Percentiles rank a stretch among this genome's conserved stretches.
Conservation (phyloP, 305 asterid genomes). For the Fraxinus sp. region DNA sequence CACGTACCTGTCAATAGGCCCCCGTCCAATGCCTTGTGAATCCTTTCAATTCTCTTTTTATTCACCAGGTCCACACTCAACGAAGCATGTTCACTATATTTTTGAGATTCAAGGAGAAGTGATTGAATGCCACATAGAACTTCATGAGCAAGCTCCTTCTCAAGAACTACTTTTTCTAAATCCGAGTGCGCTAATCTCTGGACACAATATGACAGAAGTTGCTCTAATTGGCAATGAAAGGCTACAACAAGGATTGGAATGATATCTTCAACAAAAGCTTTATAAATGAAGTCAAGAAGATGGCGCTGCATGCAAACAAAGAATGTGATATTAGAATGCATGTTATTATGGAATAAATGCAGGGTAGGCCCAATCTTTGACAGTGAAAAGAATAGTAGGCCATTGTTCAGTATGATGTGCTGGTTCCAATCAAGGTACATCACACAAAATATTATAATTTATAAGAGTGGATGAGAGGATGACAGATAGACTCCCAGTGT, state of each 20-base stretch:
- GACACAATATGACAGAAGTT: constrained; percentile 48
- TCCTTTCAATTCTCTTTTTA: constrained; percentile 54
- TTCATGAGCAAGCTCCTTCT: constrained; percentile 61
- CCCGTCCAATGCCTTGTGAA: constrained; percentile 61
- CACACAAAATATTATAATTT: not conserved
- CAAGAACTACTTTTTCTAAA: constrained; percentile 45
- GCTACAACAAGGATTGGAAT: constrained; percentile 65
- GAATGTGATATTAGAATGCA: not conserved
- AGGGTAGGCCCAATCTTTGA: not conserved
- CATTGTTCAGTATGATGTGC: not conserved
- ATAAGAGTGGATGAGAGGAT: not conserved
- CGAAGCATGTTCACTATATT: constrained; percentile 36
- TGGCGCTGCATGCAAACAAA: constrained; percentile 43
- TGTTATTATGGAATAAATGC: not conserved
- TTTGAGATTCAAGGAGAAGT: constrained; percentile 37
- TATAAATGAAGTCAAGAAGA: constrained; percentile 58
- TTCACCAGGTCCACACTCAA: constrained; percentile 38
- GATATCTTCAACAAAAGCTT: constrained; percentile 61
- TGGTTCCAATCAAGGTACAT: not conserved
- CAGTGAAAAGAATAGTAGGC: not conserved
- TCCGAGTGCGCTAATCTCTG: constrained; percentile 51
- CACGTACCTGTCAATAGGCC: constrained; percentile 91
- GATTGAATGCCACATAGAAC: constrained; percentile 36
- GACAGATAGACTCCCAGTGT: not conserved
- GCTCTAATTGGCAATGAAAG: constrained; percentile 41